Percentiles rank a stretch among this genome's conserved stretches.
Evolutionary conservation across 2,329 filamentous ascomycete species (phyloP).

Genomic region (Colletotrichum euphorbiae): DNA sequence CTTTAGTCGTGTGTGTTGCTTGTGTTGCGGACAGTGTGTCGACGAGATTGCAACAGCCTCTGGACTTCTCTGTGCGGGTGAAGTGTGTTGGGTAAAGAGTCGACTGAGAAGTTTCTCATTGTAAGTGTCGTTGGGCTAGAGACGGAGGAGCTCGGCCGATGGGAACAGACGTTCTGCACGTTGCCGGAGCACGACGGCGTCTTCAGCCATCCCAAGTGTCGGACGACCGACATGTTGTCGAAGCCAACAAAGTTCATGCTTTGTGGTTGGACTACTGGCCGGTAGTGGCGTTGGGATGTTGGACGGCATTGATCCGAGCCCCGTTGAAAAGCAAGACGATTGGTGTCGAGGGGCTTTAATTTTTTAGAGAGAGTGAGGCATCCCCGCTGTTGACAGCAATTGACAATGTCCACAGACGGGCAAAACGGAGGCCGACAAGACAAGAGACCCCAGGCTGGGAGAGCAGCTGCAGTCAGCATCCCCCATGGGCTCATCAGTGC

Average conservation of each 20-base stretch:
- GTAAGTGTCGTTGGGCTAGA: conserved; percentile 2
- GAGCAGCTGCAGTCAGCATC: not conserved
- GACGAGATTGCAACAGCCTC: not conserved
- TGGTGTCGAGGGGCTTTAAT: conserved; percentile 11
- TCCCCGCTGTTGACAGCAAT: not conserved
- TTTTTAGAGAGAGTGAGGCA: not conserved
- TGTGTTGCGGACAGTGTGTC: not conserved
- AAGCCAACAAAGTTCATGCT: conserved; percentile 27
- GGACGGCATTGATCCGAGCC: conserved; percentile 23
- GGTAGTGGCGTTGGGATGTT: conserved; percentile 9
- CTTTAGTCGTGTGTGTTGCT: not conserved
- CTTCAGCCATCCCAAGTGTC: conserved; percentile 30
- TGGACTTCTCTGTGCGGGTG: not conserved
- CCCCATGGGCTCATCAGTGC: conserved; percentile 28
- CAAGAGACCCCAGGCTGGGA: not conserved
- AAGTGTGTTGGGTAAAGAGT: not conserved
- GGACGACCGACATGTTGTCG: conserved; percentile 25
- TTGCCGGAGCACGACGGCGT: conserved; percentile 1
- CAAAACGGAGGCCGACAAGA: not conserved
- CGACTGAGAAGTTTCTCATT: too few species aligned
- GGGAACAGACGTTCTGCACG: conserved; percentile 24
- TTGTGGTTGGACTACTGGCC: conserved; percentile 24
- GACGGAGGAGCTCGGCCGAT: not conserved
- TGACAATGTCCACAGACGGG: conserved; percentile 11
- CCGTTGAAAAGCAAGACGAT: conserved; percentile 22